phyloP scores from a whole-genome alignment of 106 monocot species.

The Vanilla planifolia region DNA sequence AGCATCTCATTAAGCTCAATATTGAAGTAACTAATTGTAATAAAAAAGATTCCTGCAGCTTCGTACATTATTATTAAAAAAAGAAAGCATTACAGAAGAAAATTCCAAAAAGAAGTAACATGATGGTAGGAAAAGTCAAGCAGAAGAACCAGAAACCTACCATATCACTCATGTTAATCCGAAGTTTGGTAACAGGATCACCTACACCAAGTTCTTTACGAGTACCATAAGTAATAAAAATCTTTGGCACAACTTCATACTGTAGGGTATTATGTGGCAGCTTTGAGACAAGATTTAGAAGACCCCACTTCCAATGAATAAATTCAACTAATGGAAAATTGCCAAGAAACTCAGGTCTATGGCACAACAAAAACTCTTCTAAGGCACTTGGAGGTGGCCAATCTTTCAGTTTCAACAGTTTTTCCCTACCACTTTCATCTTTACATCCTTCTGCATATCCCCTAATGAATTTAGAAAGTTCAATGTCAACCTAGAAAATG shows the following conservation, averaged over 20 bases:
- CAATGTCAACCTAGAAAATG: constrained; percentile 68
- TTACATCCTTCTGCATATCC: constrained; percentile 58
- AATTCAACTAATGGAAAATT: constrained; percentile 87
- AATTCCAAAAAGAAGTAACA: not conserved
- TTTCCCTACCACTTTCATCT: constrained; percentile 25
- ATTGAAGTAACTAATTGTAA: too few species aligned
- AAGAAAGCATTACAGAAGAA: not conserved
- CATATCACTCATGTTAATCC: constrained; percentile 74
- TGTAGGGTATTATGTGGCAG: constrained; percentile 60
- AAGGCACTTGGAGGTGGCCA: constrained; percentile 69
- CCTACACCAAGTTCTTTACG: constrained; percentile 34
- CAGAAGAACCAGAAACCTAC: constrained; percentile 32
- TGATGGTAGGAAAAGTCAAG: not conserved
- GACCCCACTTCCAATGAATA: constrained; percentile 84
- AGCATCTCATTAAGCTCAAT: too few species aligned
- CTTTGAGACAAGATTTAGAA: constrained; percentile 86
- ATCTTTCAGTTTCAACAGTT: constrained; percentile 74
- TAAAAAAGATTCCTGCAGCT: too few species aligned
- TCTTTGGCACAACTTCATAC: constrained; percentile 64
- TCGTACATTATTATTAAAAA: too few species aligned
- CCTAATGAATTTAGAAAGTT: constrained; percentile 68
- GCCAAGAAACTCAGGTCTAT: constrained; percentile 79
- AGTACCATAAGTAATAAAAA: constrained; percentile 67
- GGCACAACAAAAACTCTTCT: constrained; percentile 81
- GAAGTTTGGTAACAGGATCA: constrained; percentile 64